Conservation (phyloP, 23 red algal genomes). For the Gracilaria gracilis region DNA sequence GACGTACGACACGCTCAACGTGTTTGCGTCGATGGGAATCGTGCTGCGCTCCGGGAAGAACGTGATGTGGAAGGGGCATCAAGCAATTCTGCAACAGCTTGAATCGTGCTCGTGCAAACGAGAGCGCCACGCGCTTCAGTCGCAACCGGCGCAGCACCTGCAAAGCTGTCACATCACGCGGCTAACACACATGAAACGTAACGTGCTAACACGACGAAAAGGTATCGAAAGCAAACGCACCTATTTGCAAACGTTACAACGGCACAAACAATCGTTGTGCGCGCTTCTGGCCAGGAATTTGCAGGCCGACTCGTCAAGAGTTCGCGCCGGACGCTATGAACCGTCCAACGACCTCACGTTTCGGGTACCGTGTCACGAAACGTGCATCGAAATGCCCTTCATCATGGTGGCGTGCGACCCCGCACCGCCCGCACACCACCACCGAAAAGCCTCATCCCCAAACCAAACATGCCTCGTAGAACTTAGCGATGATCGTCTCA, state of each 20-base stretch:
- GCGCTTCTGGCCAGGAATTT: slow-evolving; percentile 28
- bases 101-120: slow-evolving; percentile 15
- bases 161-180: background rate
- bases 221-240: slow-evolving; percentile 12
- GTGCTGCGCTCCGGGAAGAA: slow-evolving; percentile 72
- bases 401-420: slow-evolving; percentile 23
- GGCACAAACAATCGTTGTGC: slow-evolving; percentile 4
- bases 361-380: slow-evolving; percentile 6
- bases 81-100: slow-evolving; percentile 23
- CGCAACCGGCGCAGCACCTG: background rate
- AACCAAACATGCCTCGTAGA: slow-evolving; percentile 15
- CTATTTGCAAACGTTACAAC: background rate
- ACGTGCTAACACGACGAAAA: background rate
- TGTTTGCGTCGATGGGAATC: slow-evolving; percentile 86
- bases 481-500: slow-evolving; percentile 28
- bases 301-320: slow-evolving; percentile 6
- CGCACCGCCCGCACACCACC: no score
- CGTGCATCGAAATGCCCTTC: slow-evolving; percentile 32
- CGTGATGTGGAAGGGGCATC: slow-evolving; percentile 73
- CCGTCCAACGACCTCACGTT: slow-evolving; percentile 3
- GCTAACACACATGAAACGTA: background rate
- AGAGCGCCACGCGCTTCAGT: background rate
- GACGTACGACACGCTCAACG: slow-evolving; percentile 95
- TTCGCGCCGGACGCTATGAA: background rate
- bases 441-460: no score